Base-by-base conservation (phyloP, 2,329 filamentous ascomycete species). In the Xylariaceae sp. region DNA sequence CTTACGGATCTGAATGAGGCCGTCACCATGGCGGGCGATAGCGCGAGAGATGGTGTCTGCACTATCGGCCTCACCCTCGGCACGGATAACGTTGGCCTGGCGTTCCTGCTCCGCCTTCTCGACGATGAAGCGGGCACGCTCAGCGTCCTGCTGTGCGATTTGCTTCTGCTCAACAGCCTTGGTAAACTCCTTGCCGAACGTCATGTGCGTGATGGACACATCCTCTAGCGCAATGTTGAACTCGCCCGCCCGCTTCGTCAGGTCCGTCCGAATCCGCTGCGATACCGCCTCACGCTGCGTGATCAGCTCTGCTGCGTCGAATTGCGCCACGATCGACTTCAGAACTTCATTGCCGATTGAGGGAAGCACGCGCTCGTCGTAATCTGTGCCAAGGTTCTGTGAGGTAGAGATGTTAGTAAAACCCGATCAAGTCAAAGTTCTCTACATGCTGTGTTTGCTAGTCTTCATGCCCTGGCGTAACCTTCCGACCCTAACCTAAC, bases 221-320 rank as follows among this genome's bases (percentile, higher is more conserved):
- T 99, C 94, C 77, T 99, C 94, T 48, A 99, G 90, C 23, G 92
- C 91, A 71, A 99, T 99, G 82, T 99, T 96, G 86, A 99, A 99
- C 76, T 99, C 94, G 69, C 87, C 80, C 41, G 94, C 94, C 68
- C 94, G 92, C 79, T 89, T 92, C 71, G 94, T 87, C 43, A 99
- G 86, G 73, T 99, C 94, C 65, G 83, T 82, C 57, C 91, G 92
- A 81, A 99, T 99, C 68, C 92, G 89, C 76, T 97, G 88, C 62
- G 88, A 93, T 67, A 99, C 94, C 61, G 93, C 91, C 79, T 99
- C 95, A 74, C 94, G 89, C 79, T 99, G 94, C 54, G 94, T 99
- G 81, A 99, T 99, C 66, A 99, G 87, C 79, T 99, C 94, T 59
- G 91, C 92, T 62, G 94, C 94, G 73, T 99, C 95, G 81, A 99